Evolutionary conservation across 2,329 filamentous ascomycete species (phyloP), one percentile per base, ranked within the genome.

Genomic region (Paecilomyces dactylethromorphus): DNA sequence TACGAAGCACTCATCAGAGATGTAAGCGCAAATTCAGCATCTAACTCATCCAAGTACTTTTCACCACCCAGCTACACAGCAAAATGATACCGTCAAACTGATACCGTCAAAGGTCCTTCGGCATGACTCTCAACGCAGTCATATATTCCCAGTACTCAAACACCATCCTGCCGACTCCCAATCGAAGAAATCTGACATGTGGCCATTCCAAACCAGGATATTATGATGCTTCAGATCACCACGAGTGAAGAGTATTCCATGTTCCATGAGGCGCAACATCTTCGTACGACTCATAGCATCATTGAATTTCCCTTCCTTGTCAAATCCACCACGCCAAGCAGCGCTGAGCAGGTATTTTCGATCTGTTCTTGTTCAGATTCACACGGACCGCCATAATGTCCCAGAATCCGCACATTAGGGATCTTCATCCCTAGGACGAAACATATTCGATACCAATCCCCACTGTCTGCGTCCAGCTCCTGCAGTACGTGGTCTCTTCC

Each of bases 61-160:
- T 39, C 13, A 6, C 15, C 13, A 39, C 35, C 35, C n/a, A 39
- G 12, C 35, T 39, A 5, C 35, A 39, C 6, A 13, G 6, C 35
- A 15, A 39, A 39, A 6, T 15, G 5, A 39, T 39, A 39, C 35
- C 12, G n/a, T 13, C 35, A 39, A 39, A 39, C n/a, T 15, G 5
- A 39, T 39, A 39, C 35, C 12, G n/a, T 13, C 35, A 39, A 39
- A 39, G n/a, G 13, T n/a, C n/a, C 15, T 39, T 15, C n/a, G 35
- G n/a, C 12, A 13, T 39, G 6, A 39, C 5, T 15, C 13, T 15
- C 35, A 73, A 61, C 32, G 73, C 70, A 58, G 62, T 67, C 22
- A 69, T 64, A 58, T 71, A 76, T 60, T 76, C 72, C 72, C 69
- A 76, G 62, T 76, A 76, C 39, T 64, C 70, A n/a, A 72, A 73